Base-by-base conservation (phyloP, 306 rosid genomes). In the Casuarina cunninghamiana region DNA sequence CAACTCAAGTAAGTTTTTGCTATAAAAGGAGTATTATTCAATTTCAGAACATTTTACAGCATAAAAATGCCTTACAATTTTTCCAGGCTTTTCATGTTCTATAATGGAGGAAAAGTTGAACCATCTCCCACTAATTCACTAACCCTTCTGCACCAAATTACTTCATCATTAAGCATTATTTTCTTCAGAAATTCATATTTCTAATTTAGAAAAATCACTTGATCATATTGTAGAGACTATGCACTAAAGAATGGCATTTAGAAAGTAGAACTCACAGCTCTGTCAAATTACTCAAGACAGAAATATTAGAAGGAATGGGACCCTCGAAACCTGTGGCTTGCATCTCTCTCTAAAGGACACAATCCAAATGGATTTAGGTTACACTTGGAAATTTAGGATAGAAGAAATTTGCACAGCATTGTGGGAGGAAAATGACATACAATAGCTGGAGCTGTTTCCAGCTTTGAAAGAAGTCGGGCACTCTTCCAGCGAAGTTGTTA, bases 401-500 rank as follows among this genome's bases (percentile, higher is more conserved):
- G 45, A 73, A 21, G 19, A 45, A 5, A 72, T 61, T 5, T 4
- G 35, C 15, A 53, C 2, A 9, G 9, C 4, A 49, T 19, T 45
- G 60, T 21, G 5, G 43, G 6, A 72, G 26, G 26, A 72, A 38
- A 26, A 9, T 32, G 7, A 26, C 82, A 76, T 50, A 80, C 84
- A 84, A 73, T 10, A 0, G 1, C 61, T 19, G 43, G 11, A 84
- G 84, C 5, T 50, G 69, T 68, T 61, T 60, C 84, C 84, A 80
- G 38, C 70, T 66, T 6, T 2, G 57, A 68, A 76, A 65, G 17
- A 57, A 71, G 42, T 80, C 19, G 0, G 84, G 87, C 37, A 84
- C 72, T 60, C 68, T 84, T 80, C 87, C 87, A 35, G 12, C 68
- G 77, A 84, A 84, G 77, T 80, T 76, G 66, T 84, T 84, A 41